Evolutionary conservation across 2,329 filamentous ascomycete species (phyloP), one percentile per base, ranked within the genome.

Genomic region (Claviceps sp.): DNA sequence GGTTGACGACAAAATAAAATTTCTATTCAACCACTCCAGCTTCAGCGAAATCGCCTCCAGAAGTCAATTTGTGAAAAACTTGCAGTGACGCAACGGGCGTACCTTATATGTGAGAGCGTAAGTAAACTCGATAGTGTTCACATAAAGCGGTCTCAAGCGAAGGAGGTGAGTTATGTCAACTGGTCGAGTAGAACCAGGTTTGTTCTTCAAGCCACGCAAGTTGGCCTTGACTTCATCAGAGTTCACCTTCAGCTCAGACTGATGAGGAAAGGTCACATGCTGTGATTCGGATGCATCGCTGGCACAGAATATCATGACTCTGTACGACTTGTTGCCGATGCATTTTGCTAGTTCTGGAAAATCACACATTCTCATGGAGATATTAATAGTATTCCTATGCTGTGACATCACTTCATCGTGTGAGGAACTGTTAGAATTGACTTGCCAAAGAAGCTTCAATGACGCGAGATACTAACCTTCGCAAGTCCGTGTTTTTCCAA

Each of bases 91-190:
- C 16, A 30, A 24, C 24, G n/a, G 69, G 11, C 76, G 69, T 72
- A 81, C 89, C 82, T 95, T 95, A 56, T 79, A 78, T 14, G 93
- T 97, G 58, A 97, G 72, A 47, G 93, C 93, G 69, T 96, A 98
- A 42, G 89, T 95, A 67, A 98, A 84, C 53, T 86, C 80, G 55
- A 98, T 72, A 48, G 74, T 81, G 63, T 97, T 97, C 51, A 72
- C 71, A 62, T 91, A 94, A 44, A 76, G 75, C 11, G 82, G 40
- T 56, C 79, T 82, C 34, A 87, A 78, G 18, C 84, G 81, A 46
- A 97, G 72, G 54, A 81, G 77, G 57, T 78, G 73, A 7, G 93
- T 98, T 55, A 98, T 85, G 68, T 98, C 93, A 47, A 88, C 89
- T 7, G 93, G 93, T 61, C 89, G 83, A 42, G 93, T 98, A 45